These are phyloP conservation scores for Tephrocybe sp. DNA, from an alignment of 768 basidiomycete genomes.

Conservation along the genomic window DNA sequence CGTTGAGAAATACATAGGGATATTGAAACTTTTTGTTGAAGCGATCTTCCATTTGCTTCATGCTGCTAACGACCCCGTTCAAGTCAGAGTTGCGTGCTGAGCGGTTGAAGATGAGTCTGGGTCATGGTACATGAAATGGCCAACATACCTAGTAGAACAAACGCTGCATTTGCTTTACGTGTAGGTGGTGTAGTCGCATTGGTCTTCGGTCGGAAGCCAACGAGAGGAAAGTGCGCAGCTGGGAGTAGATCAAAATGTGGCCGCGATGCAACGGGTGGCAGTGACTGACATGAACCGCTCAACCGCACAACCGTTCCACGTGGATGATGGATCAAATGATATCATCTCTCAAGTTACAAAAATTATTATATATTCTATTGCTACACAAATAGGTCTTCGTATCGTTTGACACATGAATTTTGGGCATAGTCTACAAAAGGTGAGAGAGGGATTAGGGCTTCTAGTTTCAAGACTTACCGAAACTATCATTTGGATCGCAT, in stretches of 20 bases:
- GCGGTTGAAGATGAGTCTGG: background rate
- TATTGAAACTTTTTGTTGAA: conserved; percentile 89
- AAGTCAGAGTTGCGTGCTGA: conserved; percentile 61
- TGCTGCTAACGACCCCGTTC: conserved; percentile 56
- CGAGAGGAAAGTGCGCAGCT: too few species aligned
- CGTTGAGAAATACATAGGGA: conserved; percentile 87
- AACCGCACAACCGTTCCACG: background rate
- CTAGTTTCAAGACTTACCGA: conserved; percentile 45
- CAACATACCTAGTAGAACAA: too few species aligned
- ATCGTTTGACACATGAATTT: conserved; percentile 39
- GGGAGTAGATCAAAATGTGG: too few species aligned
- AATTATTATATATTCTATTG: background rate
- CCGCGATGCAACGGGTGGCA: too few species aligned
- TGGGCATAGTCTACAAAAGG: conserved; percentile 34
- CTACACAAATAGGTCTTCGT: conserved; percentile 34
- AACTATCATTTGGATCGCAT: conserved; percentile 68
- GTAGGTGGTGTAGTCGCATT: too few species aligned
- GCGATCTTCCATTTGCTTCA: conserved; percentile 80
- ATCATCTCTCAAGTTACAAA: background rate
- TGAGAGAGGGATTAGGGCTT: background rate
- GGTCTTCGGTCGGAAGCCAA: conserved; percentile 1
- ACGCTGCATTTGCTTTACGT: too few species aligned
- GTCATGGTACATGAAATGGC: too few species aligned
- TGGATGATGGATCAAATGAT: background rate
- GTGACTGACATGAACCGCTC: too few species aligned